phyloP scores from a whole-genome alignment of 306 rosid genomes.

The Medicago truncatula region MtrunA17r5.0-ANR NC_053046.1:14018501-14019000 shows the following conservation, averaged over 20 bases:
- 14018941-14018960: not conserved
- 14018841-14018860: constrained; percentile 3
- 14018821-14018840: constrained; percentile 1
- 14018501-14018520: not conserved
- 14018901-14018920: not conserved
- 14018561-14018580: constrained; percentile 19
- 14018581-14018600: not conserved
- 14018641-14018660: too few relatives aligned
- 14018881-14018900: not conserved
- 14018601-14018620: too few relatives aligned
- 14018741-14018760: too few relatives aligned
- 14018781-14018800: constrained; percentile 7
- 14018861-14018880: constrained; percentile 1
- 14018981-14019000: not conserved
- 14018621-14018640: too few relatives aligned
- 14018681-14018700: too few relatives aligned
- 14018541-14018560: not conserved
- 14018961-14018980: not conserved
- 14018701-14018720: too few relatives aligned
- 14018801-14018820: not conserved
- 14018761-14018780: too few relatives aligned
- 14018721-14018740: too few relatives aligned
- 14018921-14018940: not conserved
- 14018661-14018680: too few relatives aligned
- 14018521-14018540: constrained; percentile 18